A percentile compares a stretch with the other conserved stretches of the same genome.
These are phyloP conservation scores for Kwoniella mangroviensis DNA, from an alignment of 768 basidiomycete genomes.

Conservation along the genomic window DNA sequence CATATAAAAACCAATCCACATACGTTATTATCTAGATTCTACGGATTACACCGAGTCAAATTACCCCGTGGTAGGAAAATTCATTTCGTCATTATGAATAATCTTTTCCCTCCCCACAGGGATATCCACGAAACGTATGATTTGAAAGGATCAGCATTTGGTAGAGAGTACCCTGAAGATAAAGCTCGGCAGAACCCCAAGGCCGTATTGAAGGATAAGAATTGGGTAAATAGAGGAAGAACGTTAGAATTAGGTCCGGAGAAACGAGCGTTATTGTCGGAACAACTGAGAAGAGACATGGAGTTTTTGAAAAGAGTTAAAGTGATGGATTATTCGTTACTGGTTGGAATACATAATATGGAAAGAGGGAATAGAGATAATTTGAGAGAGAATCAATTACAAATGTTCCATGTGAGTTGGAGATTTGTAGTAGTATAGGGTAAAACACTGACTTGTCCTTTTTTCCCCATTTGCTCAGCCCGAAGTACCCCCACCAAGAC, in stretches of 20 bases:
- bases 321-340: conserved; percentile 96
- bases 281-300: conserved; percentile 85
- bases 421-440: neutral
- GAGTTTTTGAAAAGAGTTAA: conserved; percentile 79
- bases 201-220: conserved; percentile 92
- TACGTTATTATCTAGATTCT: conserved; percentile 89
- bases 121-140: conserved; percentile 98
- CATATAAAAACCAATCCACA: conserved; percentile 91
- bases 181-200: conserved; percentile 75
- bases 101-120: conserved; percentile 94
- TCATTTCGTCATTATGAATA: conserved; percentile 99
- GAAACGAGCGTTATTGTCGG: conserved; percentile 85
- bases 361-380: conserved; percentile 89
- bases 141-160: conserved; percentile 91
- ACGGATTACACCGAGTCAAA: conserved; percentile 96
- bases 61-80: conserved; percentile 91
- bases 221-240: conserved; percentile 85
- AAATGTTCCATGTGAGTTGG: conserved; percentile 81
- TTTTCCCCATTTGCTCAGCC: conserved; percentile 62
- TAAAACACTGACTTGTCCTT: neutral
- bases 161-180: conserved; percentile 83
- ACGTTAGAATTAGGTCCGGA: conserved; percentile 91
- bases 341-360: conserved; percentile 93
- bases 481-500: conserved; percentile 66
- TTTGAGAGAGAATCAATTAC: conserved; percentile 83